phyloP scores from a whole-genome alignment of 192 early-diverging fungal species.

The Bifiguratus adelaidae region DNA sequence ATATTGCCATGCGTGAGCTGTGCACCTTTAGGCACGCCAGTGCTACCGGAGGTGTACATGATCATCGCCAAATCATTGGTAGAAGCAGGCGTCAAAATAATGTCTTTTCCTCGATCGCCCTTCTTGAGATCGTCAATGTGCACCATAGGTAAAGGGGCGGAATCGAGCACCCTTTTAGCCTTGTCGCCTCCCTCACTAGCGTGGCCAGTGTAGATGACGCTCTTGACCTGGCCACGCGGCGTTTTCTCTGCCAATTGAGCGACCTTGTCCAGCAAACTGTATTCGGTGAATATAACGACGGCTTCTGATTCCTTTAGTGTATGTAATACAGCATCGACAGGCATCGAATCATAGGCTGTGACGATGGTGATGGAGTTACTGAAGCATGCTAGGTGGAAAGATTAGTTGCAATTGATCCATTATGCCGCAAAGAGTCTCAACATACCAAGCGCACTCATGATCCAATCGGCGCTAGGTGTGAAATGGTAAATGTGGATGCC shows the following conservation, averaged over 20 bases:
- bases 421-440: neutral
- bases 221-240: constrained; percentile 25
- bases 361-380: constrained; percentile 50
- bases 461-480: constrained; percentile 16
- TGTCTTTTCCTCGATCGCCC: constrained; percentile 21
- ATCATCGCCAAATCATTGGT: constrained; percentile 40
- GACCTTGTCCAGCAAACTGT: constrained; percentile 8
- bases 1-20: constrained; percentile 56
- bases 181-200: constrained; percentile 4
- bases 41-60: constrained; percentile 60
- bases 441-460: constrained; percentile 19
- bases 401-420: neutral
- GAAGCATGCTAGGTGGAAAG: constrained; percentile 23
- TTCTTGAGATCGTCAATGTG: constrained; percentile 39
- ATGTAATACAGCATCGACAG: constrained; percentile 56
- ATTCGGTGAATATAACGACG: constrained; percentile 32
- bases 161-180: neutral
- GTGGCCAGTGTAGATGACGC: constrained; percentile 50
- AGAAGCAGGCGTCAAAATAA: too few relatives aligned
- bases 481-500: neutral
- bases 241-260: constrained; percentile 17
- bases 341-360: constrained; percentile 71
- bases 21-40: constrained; percentile 62
- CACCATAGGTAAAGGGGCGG: constrained; percentile 17
- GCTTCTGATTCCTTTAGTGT: constrained; percentile 37